Conservation (phyloP, 192 early-diverging fungal genomes). For the Geranomyces variabilis region DNA sequence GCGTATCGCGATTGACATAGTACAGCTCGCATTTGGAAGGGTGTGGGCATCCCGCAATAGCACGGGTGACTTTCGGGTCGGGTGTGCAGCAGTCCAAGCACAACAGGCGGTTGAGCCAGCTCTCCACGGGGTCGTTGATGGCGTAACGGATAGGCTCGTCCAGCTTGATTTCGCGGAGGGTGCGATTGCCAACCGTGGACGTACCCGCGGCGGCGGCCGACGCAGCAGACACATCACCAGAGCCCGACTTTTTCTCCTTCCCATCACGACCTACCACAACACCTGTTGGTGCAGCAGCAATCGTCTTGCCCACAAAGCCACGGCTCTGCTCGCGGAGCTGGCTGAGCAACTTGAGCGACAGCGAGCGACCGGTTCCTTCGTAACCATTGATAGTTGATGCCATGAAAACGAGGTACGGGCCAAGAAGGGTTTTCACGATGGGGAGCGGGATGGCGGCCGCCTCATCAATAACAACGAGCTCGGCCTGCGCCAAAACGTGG, state of each 20-base stretch:
- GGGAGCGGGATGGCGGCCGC: slow-evolving; percentile 98
- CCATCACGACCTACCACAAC: slow-evolving; percentile 60
- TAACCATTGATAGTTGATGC: slow-evolving; percentile 99
- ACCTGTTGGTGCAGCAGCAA: slow-evolving; percentile 29
- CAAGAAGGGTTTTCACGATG: slow-evolving; percentile 86
- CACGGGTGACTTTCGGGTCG: slow-evolving; percentile 8
- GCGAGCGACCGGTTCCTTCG: slow-evolving; percentile 96
- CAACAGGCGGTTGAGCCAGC: slow-evolving; percentile 93
- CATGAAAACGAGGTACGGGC: slow-evolving; percentile 97
- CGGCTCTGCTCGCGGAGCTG: slow-evolving; percentile 92
- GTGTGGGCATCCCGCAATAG: slow-evolving; percentile 77
- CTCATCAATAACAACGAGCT: slow-evolving; percentile 98
- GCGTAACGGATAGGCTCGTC: slow-evolving; percentile 96
- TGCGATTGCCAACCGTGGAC: slow-evolving; percentile 48
- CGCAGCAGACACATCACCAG: slow-evolving; percentile 35
- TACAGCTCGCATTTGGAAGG: slow-evolving; percentile 93
- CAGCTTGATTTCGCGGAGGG: slow-evolving; percentile 87
- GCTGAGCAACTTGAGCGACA: slow-evolving; percentile 94
- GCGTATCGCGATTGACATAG: slow-evolving; percentile 95
- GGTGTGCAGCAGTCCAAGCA: slow-evolving; percentile 79
- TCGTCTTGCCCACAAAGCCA: slow-evolving; percentile 54
- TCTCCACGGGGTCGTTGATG: slow-evolving; percentile 82
- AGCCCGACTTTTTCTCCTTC: slow-evolving; percentile 51
- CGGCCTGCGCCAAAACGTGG: slow-evolving; percentile 91
- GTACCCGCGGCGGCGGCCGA: slow-evolving; percentile 19